Conservation (phyloP, 2,329 filamentous ascomycete genomes). For the Exophiala lecanii-corni region DNA sequence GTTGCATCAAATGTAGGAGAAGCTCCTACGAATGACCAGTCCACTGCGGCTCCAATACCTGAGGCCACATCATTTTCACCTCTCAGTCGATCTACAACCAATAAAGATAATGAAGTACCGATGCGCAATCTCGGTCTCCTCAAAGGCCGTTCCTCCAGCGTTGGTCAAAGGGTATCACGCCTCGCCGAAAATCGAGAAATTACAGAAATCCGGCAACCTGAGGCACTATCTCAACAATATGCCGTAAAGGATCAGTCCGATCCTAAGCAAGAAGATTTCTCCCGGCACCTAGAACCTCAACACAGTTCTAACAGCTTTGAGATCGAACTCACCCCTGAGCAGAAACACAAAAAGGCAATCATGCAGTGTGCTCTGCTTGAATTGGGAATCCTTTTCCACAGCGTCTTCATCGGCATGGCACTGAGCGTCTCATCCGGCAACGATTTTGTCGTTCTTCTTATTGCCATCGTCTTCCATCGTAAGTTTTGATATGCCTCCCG, state of each 20-base stretch:
- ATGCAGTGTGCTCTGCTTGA: conserved; percentile 75
- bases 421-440: conserved; percentile 73
- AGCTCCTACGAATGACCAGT: no score
- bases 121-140: neutral
- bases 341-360: conserved; percentile 81
- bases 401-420: conserved; percentile 80
- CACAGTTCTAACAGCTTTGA: no score
- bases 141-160: neutral
- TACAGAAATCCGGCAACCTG: conserved; percentile 41
- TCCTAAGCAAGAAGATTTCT: neutral
- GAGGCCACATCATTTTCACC: no score
- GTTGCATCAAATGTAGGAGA: neutral
- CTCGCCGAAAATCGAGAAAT: neutral
- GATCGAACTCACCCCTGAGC: conserved; percentile 69
- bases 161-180: neutral
- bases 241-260: neutral
- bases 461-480: conserved; percentile 73
- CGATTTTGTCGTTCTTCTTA: conserved; percentile 70
- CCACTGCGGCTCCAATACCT: neutral
- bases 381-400: conserved; percentile 78
- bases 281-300: conserved; percentile 53
- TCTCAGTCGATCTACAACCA: neutral
- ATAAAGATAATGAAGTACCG: neutral
- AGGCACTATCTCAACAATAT: neutral
- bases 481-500: no score